Conservation (phyloP, 2,329 filamentous ascomycete species). For the Microdochium bolleyi region DNA sequence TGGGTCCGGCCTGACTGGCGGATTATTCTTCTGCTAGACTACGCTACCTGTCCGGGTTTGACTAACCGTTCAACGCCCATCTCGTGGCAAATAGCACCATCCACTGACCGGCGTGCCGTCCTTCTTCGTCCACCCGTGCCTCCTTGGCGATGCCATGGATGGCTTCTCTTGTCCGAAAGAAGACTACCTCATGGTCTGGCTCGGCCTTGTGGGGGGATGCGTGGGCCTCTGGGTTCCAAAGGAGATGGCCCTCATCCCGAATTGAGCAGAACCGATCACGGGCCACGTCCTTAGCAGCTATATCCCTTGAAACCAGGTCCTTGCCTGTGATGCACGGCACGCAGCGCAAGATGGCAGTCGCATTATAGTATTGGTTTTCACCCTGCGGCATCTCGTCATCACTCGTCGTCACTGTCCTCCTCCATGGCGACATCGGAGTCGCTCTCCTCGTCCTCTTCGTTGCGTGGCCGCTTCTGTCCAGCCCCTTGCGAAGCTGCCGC, state of each 20-base stretch:
- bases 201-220: constrained; percentile 75
- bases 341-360: neutral
- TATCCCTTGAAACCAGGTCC: no score
- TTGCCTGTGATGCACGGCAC: neutral
- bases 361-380: neutral
- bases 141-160: constrained; percentile 73
- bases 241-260: constrained; percentile 45
- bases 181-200: constrained; percentile 79
- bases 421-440: constrained; percentile 57
- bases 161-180: constrained; percentile 52
- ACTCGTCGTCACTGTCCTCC: constrained; percentile 64
- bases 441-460: constrained; percentile 57
- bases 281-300: constrained; percentile 2
- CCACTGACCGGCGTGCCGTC: constrained; percentile 69
- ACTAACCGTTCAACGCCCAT: neutral
- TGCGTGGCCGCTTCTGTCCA: constrained; percentile 65
- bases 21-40: no score
- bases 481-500: constrained; percentile 43
- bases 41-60: neutral
- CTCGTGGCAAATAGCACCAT: constrained; percentile 56
- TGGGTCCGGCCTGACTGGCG: no score
- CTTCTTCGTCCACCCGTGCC: constrained; percentile 91
- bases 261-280: neutral
- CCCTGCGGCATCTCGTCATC: constrained; percentile 40
- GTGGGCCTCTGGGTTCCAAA: constrained; percentile 73